Base-by-base conservation (phyloP, 139 green algal species). In the Chlamydomonas eustigma region DNA sequence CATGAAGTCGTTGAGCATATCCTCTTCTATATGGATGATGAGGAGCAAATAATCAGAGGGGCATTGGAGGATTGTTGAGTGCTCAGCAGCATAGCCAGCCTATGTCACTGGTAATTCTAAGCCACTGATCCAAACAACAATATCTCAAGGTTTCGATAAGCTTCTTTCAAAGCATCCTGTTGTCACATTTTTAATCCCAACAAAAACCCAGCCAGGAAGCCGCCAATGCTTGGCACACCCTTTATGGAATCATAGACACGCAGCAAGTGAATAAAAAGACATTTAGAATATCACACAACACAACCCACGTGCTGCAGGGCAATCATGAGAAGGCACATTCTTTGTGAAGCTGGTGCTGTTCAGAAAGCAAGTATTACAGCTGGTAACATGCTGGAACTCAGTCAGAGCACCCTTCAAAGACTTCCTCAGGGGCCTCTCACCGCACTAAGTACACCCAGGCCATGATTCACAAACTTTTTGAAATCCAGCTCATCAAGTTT, bases 161-260 rank as follows among this genome's bases (percentile, higher is more conserved):
- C n/a, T n/a, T n/a, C n/a, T n/a, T n/a, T n/a, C n/a, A n/a, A n/a
- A n/a, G n/a, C n/a, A n/a, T n/a, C n/a, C n/a, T n/a, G n/a, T n/a
- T n/a, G n/a, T 75, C 68, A 75, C 34, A 75, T 5, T 22, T 36
- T 33, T 3, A 75, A 5, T 8, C 68, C 68, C 68, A 75, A 25
- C 68, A 75, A 18, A 28, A 75, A 75, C 25, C 68, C 68, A 33
- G 68, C 68, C 37, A 75, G 35, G 68, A 75, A 75, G 68, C 68
- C 68, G 37, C 68, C 68, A 63, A 75, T 32, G 12, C 31, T 51
- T 3, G 68, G 68, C 68, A 75, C 35, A 25, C 68, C 68, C 35
- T 72, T 32, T 6, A 12, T 50, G 44, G n/a, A n/a, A n/a, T 58
- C 44, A 58, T 22, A 58, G 44, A 12, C 12, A 12, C 44, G 44